These are phyloP conservation scores for Neonectria coccinea DNA, from an alignment of 2,329 filamentous ascomycete genomes.

Conservation along the genomic window DNA sequence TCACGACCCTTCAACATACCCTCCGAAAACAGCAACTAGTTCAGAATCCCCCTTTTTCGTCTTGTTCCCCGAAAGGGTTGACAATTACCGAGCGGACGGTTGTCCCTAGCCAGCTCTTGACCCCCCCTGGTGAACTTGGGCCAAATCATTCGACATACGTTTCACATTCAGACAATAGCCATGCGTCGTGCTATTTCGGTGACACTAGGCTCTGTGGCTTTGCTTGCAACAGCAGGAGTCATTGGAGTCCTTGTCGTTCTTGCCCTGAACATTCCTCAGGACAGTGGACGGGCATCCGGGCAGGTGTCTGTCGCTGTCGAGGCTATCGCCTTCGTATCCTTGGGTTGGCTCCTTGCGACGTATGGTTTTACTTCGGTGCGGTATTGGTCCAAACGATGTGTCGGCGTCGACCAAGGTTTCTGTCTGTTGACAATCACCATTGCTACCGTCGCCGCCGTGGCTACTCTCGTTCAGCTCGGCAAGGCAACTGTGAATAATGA, in stretches of 20 bases:
- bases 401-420: conserved; percentile 43
- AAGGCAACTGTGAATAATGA: conserved; percentile 36
- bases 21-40: conserved; percentile 7
- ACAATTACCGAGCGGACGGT: conserved; percentile 15
- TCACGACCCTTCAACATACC: conserved; percentile 17
- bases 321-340: conserved; percentile 41
- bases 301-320: conserved; percentile 47
- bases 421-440: conserved; percentile 56
- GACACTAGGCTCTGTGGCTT: conserved; percentile 36
- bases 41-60: not conserved
- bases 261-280: conserved; percentile 33
- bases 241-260: conserved; percentile 40
- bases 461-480: conserved; percentile 55
- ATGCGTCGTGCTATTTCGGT: conserved; percentile 39
- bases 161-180: conserved; percentile 24
- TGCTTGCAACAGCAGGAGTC: conserved; percentile 38
- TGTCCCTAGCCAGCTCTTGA: conserved; percentile 15
- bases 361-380: conserved; percentile 38
- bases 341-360: conserved; percentile 52
- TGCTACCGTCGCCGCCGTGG: conserved; percentile 59
- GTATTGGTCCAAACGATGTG: conserved; percentile 40
- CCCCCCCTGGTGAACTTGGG: conserved; percentile 22
- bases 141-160: conserved; percentile 11
- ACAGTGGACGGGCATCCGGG: conserved; percentile 42
- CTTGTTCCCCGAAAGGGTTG: not conserved